These are phyloP conservation scores for Cajanus cajan DNA, from an alignment of 306 rosid species.

Conservation along the genomic window DNA sequence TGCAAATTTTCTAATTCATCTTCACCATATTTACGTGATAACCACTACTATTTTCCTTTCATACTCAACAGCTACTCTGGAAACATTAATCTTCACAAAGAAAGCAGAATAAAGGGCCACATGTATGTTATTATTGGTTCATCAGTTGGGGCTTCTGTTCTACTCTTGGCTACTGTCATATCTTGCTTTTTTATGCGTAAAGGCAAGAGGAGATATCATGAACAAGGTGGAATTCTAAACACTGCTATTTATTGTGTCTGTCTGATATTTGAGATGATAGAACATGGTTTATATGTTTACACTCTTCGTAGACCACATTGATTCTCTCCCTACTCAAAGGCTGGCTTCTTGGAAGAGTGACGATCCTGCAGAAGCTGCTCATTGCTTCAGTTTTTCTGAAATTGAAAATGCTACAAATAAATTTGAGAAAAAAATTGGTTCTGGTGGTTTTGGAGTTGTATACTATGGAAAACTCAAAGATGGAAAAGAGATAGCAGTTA, in stretches of 20 bases:
- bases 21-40: neutral
- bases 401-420: slow-evolving; percentile 78
- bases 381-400: slow-evolving; percentile 68
- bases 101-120: slow-evolving; percentile 45
- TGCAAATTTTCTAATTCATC: neutral
- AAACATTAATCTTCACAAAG: slow-evolving; percentile 70
- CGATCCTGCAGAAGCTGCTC: slow-evolving; percentile 80
- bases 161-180: slow-evolving; percentile 64
- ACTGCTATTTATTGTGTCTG: neutral
- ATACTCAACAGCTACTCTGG: slow-evolving; percentile 64
- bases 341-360: slow-evolving; percentile 54
- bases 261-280: slow-evolving; percentile 23
- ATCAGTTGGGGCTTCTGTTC: slow-evolving; percentile 74
- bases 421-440: slow-evolving; percentile 79
- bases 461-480: slow-evolving; percentile 78
- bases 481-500: slow-evolving; percentile 92
- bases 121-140: slow-evolving; percentile 60
- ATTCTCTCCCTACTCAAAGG: slow-evolving; percentile 54
- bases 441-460: slow-evolving; percentile 96
- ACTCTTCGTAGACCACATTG: slow-evolving; percentile 46
- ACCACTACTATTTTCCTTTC: slow-evolving; percentile 10
- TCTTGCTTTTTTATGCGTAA: slow-evolving; percentile 59
- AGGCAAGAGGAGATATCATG: slow-evolving; percentile 50
- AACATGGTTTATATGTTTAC: slow-evolving; percentile 22
- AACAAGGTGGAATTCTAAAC: slow-evolving; percentile 53